Evolutionary conservation across 2,329 filamentous ascomycete genomes (phyloP).

Genomic region (Colletotrichum sp.): DNA sequence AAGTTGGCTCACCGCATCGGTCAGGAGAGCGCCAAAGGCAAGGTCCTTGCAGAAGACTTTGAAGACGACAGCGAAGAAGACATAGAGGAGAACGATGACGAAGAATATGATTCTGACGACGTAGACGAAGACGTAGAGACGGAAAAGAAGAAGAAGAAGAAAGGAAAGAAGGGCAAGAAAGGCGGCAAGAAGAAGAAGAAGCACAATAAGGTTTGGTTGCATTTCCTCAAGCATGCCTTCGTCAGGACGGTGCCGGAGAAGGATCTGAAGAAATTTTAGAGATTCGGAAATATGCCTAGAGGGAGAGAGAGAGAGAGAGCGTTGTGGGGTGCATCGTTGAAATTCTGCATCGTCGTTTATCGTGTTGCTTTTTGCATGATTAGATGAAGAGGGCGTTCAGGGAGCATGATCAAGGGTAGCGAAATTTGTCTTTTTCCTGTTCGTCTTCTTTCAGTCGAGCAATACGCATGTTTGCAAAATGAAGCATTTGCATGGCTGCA

Average conservation of each 20-base stretch:
- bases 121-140: constrained; percentile 35
- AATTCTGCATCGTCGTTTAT: background rate
- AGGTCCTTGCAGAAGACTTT: constrained; percentile 26
- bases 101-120: constrained; percentile 24
- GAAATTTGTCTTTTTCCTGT: background rate
- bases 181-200: constrained; percentile 57
- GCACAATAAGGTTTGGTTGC: constrained; percentile 75
- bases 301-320: background rate
- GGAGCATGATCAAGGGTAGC: constrained; percentile 3
- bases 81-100: constrained; percentile 26
- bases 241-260: constrained; percentile 73
- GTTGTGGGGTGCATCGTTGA: background rate
- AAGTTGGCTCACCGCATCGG: constrained; percentile 82
- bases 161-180: constrained; percentile 47
- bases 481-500: background rate
- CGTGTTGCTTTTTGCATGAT: background rate
- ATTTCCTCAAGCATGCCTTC: constrained; percentile 81
- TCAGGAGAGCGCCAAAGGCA: constrained; percentile 33
- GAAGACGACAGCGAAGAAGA: constrained; percentile 30
- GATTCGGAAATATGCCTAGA: background rate
- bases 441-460: background rate
- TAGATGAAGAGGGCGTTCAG: constrained; percentile 1
- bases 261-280: constrained; percentile 59
- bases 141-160: constrained; percentile 48
- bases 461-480: background rate